phyloP scores from a whole-genome alignment of 1,139 yeast genomes.

The Saccharomyces uvarum region DNA sequence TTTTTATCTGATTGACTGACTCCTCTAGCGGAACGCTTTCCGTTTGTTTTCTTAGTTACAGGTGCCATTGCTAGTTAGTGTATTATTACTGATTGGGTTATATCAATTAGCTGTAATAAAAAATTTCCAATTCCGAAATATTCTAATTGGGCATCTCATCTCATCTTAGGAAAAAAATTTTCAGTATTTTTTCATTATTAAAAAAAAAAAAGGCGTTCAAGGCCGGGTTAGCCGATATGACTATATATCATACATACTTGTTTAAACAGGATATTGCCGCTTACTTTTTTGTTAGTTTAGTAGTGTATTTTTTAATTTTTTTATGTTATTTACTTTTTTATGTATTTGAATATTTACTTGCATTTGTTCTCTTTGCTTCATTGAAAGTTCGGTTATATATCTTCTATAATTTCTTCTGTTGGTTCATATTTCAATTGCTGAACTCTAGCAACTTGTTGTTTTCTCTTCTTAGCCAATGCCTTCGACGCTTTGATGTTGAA shows the following conservation, averaged over 20 bases:
- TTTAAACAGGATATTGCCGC: neutral
- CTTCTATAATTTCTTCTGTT: slow-evolving; percentile 22
- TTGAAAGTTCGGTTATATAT: neutral
- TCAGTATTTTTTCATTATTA: neutral
- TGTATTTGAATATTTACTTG: neutral
- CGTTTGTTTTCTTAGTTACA: slow-evolving; percentile 14
- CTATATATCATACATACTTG: neutral
- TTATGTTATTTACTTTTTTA: neutral
- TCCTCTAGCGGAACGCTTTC: slow-evolving; percentile 14
- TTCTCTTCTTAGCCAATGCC: slow-evolving; percentile 40
- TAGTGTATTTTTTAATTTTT: neutral
- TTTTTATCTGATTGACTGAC: slow-evolving; percentile 8
- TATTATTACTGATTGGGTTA: neutral
- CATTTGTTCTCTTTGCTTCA: neutral
- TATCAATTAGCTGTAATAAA: neutral
- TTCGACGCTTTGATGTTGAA: slow-evolving; percentile 73
- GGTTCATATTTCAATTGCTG: slow-evolving; percentile 17
- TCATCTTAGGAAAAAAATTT: slow-evolving; percentile 4
- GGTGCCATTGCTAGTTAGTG: slow-evolving; percentile 20
- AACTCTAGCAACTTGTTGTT: slow-evolving; percentile 21
- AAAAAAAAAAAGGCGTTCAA: neutral
- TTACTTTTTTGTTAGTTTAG: neutral
- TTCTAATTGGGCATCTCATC: slow-evolving; percentile 9
- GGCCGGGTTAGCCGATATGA: neutral
- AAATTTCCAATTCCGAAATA: slow-evolving; percentile 4